These are phyloP conservation scores for Nephelium lappaceum DNA, from an alignment of 345 rosid species.

Conservation along the genomic window DNA sequence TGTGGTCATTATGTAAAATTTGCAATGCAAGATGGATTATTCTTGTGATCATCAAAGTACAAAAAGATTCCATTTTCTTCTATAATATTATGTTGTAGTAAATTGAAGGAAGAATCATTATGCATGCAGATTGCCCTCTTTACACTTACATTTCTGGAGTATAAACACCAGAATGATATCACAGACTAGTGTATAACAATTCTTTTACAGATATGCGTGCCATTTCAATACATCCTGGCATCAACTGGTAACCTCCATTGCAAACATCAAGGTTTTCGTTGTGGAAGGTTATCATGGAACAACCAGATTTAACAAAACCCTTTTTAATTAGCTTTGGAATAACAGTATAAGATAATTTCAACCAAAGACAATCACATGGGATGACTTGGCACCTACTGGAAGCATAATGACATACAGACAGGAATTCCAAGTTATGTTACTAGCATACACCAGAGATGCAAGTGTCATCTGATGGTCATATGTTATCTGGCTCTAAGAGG, in stretches of 20 bases:
- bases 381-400: no score
- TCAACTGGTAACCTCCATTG: not conserved
- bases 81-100: constrained; percentile 2
- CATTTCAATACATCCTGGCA: not conserved
- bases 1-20: constrained; percentile 1
- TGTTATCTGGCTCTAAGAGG: not conserved
- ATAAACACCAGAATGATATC: not conserved
- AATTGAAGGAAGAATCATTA: not conserved
- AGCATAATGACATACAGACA: no score
- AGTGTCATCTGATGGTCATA: no score
- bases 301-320: no score
- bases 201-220: not conserved
- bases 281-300: not conserved
- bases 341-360: no score
- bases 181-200: not conserved
- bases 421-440: no score
- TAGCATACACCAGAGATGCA: no score
- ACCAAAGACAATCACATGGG: no score
- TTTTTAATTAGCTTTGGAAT: no score
- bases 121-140: constrained; percentile 2
- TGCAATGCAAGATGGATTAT: constrained; percentile 4
- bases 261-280: not conserved
- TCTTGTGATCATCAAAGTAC: constrained; percentile 3
- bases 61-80: not conserved
- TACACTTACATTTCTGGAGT: not conserved